Conservation (phyloP, 352 stramenopile genomes). For the Phytopythium litorale region DNA sequence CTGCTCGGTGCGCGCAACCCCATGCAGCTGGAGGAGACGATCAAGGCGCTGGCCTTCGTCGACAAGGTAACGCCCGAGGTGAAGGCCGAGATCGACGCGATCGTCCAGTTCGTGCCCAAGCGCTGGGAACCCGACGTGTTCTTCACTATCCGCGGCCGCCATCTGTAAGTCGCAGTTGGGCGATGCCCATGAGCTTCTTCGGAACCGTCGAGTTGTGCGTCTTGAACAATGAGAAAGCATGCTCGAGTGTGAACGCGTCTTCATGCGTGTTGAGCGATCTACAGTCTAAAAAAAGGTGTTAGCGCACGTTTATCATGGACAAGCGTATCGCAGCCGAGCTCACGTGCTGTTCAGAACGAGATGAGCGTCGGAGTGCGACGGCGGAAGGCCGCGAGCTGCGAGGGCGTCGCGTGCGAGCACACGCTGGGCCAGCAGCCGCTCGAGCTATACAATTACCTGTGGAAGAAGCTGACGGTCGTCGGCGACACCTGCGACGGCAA, state of each 20-base stretch:
- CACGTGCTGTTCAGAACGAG: not conserved
- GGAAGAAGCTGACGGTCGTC: slow-evolving; percentile 32
- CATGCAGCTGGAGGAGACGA: slow-evolving; percentile 48
- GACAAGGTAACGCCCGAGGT: slow-evolving; percentile 46
- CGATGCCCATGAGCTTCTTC: not conserved
- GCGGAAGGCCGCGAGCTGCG: slow-evolving; percentile 44
- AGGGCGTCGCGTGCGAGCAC: slow-evolving; percentile 64
- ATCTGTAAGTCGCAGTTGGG: not conserved
- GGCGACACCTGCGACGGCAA: not conserved
- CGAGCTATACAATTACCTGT: slow-evolving; percentile 59
- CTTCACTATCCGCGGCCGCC: not conserved
- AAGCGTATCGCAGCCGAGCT: not conserved
- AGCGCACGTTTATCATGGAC: not conserved
- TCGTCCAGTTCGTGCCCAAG: slow-evolving; percentile 14
- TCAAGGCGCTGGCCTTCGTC: slow-evolving; percentile 34
- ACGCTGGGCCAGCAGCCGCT: slow-evolving; percentile 55
- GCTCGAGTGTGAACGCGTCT: too few relatives aligned
- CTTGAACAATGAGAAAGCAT: too few relatives aligned
- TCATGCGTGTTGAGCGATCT: too few relatives aligned
- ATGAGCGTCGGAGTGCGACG: slow-evolving; percentile 4
- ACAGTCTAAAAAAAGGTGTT: not conserved
- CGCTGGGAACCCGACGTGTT: not conserved
- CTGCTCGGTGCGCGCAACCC: slow-evolving; percentile 41
- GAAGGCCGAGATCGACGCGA: slow-evolving; percentile 42
- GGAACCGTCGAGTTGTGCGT: not conserved